phyloP scores from a whole-genome alignment of 2,329 filamentous ascomycete genomes.

The Colletotrichum sp. region DNA sequence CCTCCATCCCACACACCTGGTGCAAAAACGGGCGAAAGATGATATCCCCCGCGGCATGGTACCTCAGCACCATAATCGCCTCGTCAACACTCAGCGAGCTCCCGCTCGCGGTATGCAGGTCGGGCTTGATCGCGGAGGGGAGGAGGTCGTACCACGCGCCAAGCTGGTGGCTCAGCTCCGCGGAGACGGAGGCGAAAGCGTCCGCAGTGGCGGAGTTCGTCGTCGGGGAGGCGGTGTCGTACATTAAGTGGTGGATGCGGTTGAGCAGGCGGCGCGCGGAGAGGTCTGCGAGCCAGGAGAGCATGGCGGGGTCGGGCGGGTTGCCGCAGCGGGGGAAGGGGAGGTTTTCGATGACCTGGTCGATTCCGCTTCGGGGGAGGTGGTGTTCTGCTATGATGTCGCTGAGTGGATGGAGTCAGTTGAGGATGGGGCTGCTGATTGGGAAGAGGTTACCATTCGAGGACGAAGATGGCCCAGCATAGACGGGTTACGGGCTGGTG shows the following conservation, averaged over 20 bases:
- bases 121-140: slow-evolving; percentile 26
- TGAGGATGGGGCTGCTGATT: too few relatives aligned
- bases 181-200: slow-evolving; percentile 23
- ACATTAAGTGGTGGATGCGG: slow-evolving; percentile 27
- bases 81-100: not conserved
- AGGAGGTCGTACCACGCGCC: slow-evolving; percentile 28
- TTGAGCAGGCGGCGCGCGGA: slow-evolving; percentile 27
- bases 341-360: slow-evolving; percentile 27
- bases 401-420: too few relatives aligned
- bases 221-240: slow-evolving; percentile 22
- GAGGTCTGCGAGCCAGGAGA: slow-evolving; percentile 24
- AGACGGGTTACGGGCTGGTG: slow-evolving; percentile 23
- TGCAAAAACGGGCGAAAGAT: not conserved
- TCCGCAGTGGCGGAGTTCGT: not conserved
- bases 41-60: not conserved
- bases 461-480: slow-evolving; percentile 28
- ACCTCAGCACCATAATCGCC: not conserved
- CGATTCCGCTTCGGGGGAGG: slow-evolving; percentile 27
- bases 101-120: slow-evolving; percentile 13
- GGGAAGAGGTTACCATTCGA: too few relatives aligned
- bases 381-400: slow-evolving; percentile 29
- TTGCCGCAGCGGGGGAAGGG: slow-evolving; percentile 26
- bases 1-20: not conserved
- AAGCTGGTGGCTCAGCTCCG: slow-evolving; percentile 26
- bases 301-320: slow-evolving; percentile 15